Evolutionary conservation across 306 rosid genomes (phyloP).

Genomic region (Neltuma alba): DNA sequence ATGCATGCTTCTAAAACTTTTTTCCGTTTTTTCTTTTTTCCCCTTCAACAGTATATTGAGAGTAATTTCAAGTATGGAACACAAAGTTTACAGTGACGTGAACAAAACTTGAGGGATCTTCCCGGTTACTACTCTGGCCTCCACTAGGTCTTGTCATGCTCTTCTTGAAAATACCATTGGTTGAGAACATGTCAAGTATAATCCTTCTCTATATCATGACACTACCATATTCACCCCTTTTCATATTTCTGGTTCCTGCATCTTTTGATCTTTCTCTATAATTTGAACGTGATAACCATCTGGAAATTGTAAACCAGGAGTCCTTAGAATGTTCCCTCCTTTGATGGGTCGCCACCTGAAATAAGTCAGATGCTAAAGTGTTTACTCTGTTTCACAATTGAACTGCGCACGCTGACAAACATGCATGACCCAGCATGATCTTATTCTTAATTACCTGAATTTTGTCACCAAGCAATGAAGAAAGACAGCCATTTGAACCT

Average conservation of each 20-base stretch:
- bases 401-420: not conserved
- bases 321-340: slow-evolving; percentile 80
- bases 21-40: not conserved
- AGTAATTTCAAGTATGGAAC: slow-evolving; percentile 28
- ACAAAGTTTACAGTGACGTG: slow-evolving; percentile 19
- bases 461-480: slow-evolving; percentile 86
- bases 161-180: slow-evolving; percentile 36
- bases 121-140: slow-evolving; percentile 37
- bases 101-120: slow-evolving; percentile 43
- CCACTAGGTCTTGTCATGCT: slow-evolving; percentile 27
- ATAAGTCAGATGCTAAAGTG: slow-evolving; percentile 23
- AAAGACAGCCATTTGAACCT: slow-evolving; percentile 95
- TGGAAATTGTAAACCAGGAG: slow-evolving; percentile 83
- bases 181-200: slow-evolving; percentile 25
- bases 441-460: slow-evolving; percentile 58
- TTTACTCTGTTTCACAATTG: slow-evolving; percentile 29
- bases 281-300: slow-evolving; percentile 72
- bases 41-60: slow-evolving; percentile 6
- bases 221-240: slow-evolving; percentile 18
- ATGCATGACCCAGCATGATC: slow-evolving; percentile 3
- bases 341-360: slow-evolving; percentile 61
- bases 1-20: not conserved
- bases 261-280: slow-evolving; percentile 46
- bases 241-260: slow-evolving; percentile 25
- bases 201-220: slow-evolving; percentile 6